These are phyloP conservation scores for Torulaspora quercuum DNA, from an alignment of 805 yeast species.

Conservation along the genomic window DNA sequence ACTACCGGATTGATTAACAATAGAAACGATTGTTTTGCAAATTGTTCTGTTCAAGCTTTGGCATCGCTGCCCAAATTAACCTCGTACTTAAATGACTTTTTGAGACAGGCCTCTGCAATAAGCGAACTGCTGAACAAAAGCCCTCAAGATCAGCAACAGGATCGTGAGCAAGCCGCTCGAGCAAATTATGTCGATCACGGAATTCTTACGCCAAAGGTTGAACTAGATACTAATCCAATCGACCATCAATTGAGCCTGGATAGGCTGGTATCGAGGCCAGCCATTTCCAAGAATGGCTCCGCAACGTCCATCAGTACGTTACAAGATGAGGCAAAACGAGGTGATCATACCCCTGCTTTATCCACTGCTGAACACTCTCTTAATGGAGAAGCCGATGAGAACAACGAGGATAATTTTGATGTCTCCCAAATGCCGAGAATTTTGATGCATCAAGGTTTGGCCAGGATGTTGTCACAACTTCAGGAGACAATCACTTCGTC, in stretches of 20 bases:
- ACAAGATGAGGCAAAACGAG: slow-evolving; percentile 10
- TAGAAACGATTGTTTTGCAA: slow-evolving; percentile 90
- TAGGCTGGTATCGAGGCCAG: slow-evolving; percentile 8
- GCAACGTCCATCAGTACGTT: slow-evolving; percentile 15
- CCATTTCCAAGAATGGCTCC: slow-evolving; percentile 14
- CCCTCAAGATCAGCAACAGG: slow-evolving; percentile 8
- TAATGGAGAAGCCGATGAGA: slow-evolving; percentile 1
- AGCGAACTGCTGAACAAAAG: slow-evolving; percentile 12
- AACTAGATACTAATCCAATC: slow-evolving; percentile 12
- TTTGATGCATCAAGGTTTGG: slow-evolving; percentile 56
- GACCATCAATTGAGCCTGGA: slow-evolving; percentile 12
- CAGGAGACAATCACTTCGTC: slow-evolving; percentile 58
- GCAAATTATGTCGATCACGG: slow-evolving; percentile 8
- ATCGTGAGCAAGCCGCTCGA: background rate
- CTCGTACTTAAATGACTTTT: slow-evolving; percentile 46
- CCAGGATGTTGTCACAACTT: slow-evolving; percentile 49
- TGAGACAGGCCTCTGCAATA: slow-evolving; percentile 25
- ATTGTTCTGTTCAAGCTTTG: slow-evolving; percentile 79
- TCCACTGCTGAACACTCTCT: slow-evolving; percentile 10
- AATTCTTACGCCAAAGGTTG: slow-evolving; percentile 9
- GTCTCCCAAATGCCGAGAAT: slow-evolving; percentile 38
- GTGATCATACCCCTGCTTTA: slow-evolving; percentile 13
- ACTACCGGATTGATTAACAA: slow-evolving; percentile 82
- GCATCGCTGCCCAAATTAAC: slow-evolving; percentile 59
- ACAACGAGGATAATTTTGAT: slow-evolving; percentile 4